A percentile compares a stretch with the other conserved stretches of the same genome.
Conservation (phyloP, 805 yeast genomes). For the Hanseniaspora pseudoguilliermondii region DNA sequence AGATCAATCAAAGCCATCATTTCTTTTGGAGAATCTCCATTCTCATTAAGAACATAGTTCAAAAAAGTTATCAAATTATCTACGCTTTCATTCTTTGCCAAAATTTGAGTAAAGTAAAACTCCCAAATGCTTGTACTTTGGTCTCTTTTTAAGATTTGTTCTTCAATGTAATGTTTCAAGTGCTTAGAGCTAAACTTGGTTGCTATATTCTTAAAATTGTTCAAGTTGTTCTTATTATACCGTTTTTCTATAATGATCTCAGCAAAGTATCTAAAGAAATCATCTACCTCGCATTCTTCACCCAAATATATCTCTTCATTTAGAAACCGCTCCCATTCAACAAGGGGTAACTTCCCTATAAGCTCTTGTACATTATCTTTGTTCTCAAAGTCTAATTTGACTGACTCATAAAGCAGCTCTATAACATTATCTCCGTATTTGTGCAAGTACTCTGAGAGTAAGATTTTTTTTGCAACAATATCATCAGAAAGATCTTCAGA, state of each 20-base stretch:
- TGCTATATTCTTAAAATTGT: not conserved
- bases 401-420: constrained; percentile 6
- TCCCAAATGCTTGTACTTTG: not conserved
- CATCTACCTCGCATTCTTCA: not conserved
- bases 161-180: not conserved
- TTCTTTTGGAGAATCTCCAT: not conserved
- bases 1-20: not conserved
- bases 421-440: constrained; percentile 1
- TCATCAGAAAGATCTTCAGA: not conserved
- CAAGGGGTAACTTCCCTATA: not conserved
- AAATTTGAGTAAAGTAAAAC: not conserved
- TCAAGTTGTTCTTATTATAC: not conserved
- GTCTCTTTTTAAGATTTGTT: not conserved
- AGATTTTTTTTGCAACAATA: not conserved
- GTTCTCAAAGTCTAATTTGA: not conserved
- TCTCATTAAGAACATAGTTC: not conserved
- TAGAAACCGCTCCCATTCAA: constrained; percentile 4
- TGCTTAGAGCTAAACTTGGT: not conserved
- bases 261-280: not conserved
- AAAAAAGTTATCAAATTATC: not conserved
- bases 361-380: not conserved
- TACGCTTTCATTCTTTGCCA: not conserved
- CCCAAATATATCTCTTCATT: not conserved
- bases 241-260: not conserved
- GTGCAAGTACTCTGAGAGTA: not conserved